A percentile compares a stretch with the other conserved stretches of the same genome.
Evolutionary conservation across 179 eudicot genomes (phyloP).

Genomic region (Carnegiea gigantea): DNA sequence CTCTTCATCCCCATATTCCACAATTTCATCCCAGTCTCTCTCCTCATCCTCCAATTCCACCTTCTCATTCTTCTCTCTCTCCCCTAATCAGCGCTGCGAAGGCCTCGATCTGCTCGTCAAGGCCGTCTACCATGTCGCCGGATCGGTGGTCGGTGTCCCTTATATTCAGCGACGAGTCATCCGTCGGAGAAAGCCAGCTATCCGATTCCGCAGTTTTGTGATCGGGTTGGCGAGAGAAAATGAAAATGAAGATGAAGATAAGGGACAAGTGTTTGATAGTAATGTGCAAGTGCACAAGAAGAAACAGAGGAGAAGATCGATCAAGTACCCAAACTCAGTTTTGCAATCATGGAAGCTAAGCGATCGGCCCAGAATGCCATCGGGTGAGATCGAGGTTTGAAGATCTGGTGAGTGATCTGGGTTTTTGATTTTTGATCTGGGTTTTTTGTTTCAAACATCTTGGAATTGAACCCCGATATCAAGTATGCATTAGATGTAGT

Average conservation of each 20-base stretch:
- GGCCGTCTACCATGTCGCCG: constrained; percentile 58
- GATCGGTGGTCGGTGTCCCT: constrained; percentile 61
- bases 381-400: constrained; percentile 14
- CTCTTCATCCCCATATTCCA: constrained; percentile 24
- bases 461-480: not conserved
- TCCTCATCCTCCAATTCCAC: constrained; percentile 24
- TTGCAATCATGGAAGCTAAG: constrained; percentile 34
- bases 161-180: constrained; percentile 65
- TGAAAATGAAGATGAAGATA: constrained; percentile 2
- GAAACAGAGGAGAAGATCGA: constrained; percentile 24
- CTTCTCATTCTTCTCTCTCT: constrained; percentile 1
- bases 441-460: constrained; percentile 10
- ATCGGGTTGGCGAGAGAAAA: not conserved
- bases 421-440: constrained; percentile 21
- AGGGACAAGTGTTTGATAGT: constrained; percentile 5
- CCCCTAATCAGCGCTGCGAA: constrained; percentile 32
- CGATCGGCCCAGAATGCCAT: constrained; percentile 27
- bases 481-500: too few species aligned
- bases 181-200: constrained; percentile 38
- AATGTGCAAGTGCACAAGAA: not conserved
- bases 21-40: constrained; percentile 25
- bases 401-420: constrained; percentile 32
- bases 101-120: constrained; percentile 82
- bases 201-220: constrained; percentile 33
- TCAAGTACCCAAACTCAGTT: constrained; percentile 38